These are phyloP conservation scores for Lodderomyces margitis DNA, from an alignment of 1,139 yeast species.

Conservation along the genomic window DNA sequence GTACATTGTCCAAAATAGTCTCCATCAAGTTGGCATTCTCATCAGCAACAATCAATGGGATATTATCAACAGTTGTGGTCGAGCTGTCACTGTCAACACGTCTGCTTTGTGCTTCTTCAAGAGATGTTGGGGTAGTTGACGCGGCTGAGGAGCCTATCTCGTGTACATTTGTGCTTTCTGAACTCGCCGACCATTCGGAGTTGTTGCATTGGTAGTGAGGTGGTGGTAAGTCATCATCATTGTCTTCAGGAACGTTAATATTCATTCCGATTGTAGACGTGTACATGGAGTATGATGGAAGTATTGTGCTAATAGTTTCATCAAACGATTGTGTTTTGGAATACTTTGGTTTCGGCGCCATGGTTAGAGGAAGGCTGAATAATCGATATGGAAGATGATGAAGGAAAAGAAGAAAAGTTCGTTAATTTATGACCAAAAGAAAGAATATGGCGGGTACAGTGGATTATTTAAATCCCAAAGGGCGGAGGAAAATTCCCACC, in stretches of 20 bases:
- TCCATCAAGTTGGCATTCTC: constrained; percentile 38
- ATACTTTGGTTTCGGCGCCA: not conserved
- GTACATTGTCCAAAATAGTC: constrained; percentile 40
- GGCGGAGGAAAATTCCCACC: not conserved
- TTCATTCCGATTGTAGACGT: constrained; percentile 33
- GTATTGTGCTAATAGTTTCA: constrained; percentile 22
- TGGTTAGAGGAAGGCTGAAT: too few species aligned
- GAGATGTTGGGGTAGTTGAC: constrained; percentile 6
- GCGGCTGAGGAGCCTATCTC: constrained; percentile 2
- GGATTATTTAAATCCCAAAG: not conserved
- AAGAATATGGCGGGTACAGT: not conserved
- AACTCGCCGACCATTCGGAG: constrained; percentile 6
- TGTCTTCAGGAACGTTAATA: constrained; percentile 15
- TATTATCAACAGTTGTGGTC: not conserved
- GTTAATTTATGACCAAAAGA: too few species aligned
- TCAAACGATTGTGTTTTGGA: constrained; percentile 8
- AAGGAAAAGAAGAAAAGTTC: not conserved
- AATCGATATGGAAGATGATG: not conserved
- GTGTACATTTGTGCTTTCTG: constrained; percentile 4
- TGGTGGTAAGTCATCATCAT: constrained; percentile 10
- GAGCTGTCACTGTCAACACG: not conserved
- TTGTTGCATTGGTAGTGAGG: constrained; percentile 10
- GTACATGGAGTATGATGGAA: constrained; percentile 50
- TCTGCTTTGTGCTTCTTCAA: constrained; percentile 6
- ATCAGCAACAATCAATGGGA: constrained; percentile 23